Conservation (phyloP, 257 asterid species). For the Solanum sitiens region DNA sequence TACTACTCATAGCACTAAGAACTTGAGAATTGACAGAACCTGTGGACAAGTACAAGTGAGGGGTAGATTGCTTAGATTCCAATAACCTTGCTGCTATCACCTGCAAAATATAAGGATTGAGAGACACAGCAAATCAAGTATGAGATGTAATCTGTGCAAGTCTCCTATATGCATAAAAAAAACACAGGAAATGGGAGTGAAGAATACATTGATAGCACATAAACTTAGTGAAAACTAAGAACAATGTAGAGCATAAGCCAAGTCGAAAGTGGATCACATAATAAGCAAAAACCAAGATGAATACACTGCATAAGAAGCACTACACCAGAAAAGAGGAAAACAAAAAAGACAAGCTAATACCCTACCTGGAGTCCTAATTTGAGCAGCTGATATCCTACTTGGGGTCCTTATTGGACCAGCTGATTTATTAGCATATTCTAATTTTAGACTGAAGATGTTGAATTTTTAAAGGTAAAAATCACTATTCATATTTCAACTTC, state of each 20-base stretch:
- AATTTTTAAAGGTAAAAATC: neutral
- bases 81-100: conserved; percentile 87
- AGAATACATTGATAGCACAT: neutral
- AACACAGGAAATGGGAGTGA: neutral
- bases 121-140: neutral
- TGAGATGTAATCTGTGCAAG: neutral
- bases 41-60: conserved; percentile 91
- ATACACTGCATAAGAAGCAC: neutral
- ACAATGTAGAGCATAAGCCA: neutral
- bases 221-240: neutral
- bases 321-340: neutral
- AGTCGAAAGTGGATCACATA: neutral
- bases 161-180: neutral
- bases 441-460: neutral
- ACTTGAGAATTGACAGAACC: conserved; percentile 25
- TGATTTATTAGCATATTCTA: neutral
- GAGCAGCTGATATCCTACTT: neutral
- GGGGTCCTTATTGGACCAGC: neutral
- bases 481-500: neutral
- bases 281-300: neutral
- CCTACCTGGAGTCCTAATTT: neutral
- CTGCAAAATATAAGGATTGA: conserved; percentile 25
- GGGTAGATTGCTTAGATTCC: conserved; percentile 92
- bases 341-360: neutral
- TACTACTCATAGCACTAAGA: neutral